phyloP scores from a whole-genome alignment of 2,329 filamentous ascomycete genomes.

The Epichloe festucae region DNA sequence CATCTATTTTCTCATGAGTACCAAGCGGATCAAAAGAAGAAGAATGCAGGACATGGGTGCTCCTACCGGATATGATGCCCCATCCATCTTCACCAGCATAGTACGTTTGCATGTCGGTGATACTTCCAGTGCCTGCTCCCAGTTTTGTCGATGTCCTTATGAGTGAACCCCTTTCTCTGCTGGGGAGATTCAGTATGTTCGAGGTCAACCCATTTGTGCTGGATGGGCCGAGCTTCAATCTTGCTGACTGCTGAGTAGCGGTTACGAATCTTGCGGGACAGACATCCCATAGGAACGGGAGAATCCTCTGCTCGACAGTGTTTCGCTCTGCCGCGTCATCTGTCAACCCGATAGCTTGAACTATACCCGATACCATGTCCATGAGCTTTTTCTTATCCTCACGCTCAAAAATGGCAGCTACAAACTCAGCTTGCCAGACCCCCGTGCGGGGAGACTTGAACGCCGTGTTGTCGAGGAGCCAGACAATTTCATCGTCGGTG shows the following conservation, averaged over 20 bases:
- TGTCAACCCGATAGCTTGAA: constrained; percentile 53
- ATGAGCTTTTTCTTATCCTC: constrained; percentile 54
- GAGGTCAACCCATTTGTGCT: constrained; percentile 59
- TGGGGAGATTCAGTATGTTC: constrained; percentile 43
- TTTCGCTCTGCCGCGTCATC: constrained; percentile 43
- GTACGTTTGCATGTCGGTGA: constrained; percentile 53
- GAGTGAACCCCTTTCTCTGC: constrained; percentile 29
- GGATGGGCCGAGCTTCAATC: constrained; percentile 52
- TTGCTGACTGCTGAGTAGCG: constrained; percentile 40
- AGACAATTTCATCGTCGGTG: constrained; percentile 57
- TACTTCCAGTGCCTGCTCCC: constrained; percentile 37
- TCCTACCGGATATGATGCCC: constrained; percentile 61
- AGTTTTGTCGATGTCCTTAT: constrained; percentile 37
- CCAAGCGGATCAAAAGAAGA: not conserved
- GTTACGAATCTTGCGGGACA: constrained; percentile 55
- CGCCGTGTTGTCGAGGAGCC: constrained; percentile 85
- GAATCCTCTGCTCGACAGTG: constrained; percentile 54
- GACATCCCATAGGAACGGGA: constrained; percentile 68
- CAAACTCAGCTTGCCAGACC: constrained; percentile 69
- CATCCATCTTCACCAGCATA: constrained; percentile 70
- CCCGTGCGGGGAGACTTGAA: constrained; percentile 40
- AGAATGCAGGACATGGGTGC: not conserved
- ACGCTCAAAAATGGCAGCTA: constrained; percentile 68
- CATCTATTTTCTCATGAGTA: constrained; percentile 36
- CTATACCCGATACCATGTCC: constrained; percentile 56